Evolutionary conservation across 2,329 filamentous ascomycete genomes (phyloP).

Genomic region (Verticillium albo-atrum): DNA sequence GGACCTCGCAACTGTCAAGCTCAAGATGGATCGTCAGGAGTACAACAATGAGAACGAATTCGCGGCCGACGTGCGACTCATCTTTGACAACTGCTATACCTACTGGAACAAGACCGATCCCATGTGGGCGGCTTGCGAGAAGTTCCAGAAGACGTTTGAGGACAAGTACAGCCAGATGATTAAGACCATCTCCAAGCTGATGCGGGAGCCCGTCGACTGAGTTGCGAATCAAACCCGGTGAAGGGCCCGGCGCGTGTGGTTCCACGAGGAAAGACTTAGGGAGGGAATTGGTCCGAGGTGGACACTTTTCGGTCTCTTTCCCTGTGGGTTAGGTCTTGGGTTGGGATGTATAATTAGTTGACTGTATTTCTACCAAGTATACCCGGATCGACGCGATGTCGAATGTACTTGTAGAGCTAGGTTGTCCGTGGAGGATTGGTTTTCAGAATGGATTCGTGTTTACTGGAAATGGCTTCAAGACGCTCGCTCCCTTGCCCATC

Average conservation of each 20-base stretch:
- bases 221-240: no score
- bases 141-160: constrained; percentile 53
- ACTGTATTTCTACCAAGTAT: background rate
- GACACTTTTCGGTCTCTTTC: background rate
- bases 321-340: background rate
- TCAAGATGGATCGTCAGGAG: constrained; percentile 50
- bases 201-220: constrained; percentile 33
- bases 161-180: constrained; percentile 56
- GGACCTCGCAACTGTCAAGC: constrained; percentile 57
- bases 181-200: constrained; percentile 55
- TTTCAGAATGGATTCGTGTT: background rate
- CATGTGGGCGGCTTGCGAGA: constrained; percentile 52
- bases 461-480: background rate
- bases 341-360: background rate
- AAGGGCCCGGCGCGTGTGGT: no score
- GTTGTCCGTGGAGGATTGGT: background rate
- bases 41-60: constrained; percentile 52
- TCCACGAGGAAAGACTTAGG: no score
- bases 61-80: constrained; percentile 52
- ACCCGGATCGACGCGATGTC: background rate
- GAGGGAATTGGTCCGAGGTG: no score
- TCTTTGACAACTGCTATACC: constrained; percentile 60
- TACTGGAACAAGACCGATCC: constrained; percentile 54
- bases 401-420: background rate
- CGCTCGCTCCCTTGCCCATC: no score